phyloP scores from a whole-genome alignment of 1,139 yeast genomes.

The Ogataea hybrid region DNA sequence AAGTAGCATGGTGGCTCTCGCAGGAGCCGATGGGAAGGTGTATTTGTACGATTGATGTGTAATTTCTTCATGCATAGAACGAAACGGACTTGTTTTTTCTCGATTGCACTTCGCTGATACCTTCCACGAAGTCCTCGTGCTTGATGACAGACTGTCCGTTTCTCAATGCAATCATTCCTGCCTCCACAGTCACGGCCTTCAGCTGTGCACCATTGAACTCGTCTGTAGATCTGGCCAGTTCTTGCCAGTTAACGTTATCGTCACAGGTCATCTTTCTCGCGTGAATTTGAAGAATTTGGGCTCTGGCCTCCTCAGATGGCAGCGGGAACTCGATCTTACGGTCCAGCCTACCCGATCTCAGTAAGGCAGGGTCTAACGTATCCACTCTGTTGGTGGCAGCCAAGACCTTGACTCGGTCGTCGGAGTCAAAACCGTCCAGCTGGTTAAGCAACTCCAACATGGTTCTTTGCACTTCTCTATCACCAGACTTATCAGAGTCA shows the following conservation, averaged over 20 bases:
- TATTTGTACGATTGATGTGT: constrained; percentile 54
- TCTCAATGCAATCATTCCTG: constrained; percentile 98
- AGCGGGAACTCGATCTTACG: constrained; percentile 97
- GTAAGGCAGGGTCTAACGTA: constrained; percentile 92
- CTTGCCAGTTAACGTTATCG: constrained; percentile 95
- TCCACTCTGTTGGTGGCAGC: constrained; percentile 99
- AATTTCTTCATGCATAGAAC: constrained; percentile 72
- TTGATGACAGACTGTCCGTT: constrained; percentile 89
- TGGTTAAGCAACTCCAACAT: constrained; percentile 97
- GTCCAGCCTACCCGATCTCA: constrained; percentile 96
- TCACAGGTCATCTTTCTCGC: constrained; percentile 96
- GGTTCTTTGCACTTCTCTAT: constrained; percentile 98
- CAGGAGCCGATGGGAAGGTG: constrained; percentile 67
- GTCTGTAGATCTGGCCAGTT: constrained; percentile 95
- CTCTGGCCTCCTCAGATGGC: constrained; percentile 97
- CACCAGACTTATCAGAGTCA: constrained; percentile 97
- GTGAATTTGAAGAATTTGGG: constrained; percentile 93
- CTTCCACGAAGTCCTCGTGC: constrained; percentile 98
- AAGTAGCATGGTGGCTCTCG: constrained; percentile 62
- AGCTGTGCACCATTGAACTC: constrained; percentile 98
- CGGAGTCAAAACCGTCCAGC: constrained; percentile 97
- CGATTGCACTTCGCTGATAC: constrained; percentile 97
- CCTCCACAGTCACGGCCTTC: constrained; percentile 98
- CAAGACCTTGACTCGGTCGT: constrained; percentile 92
- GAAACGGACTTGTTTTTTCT: constrained; percentile 93